Evolutionary conservation across 106 monocot species (phyloP).

Genomic region (Dendrobium huoshanense): DNA sequence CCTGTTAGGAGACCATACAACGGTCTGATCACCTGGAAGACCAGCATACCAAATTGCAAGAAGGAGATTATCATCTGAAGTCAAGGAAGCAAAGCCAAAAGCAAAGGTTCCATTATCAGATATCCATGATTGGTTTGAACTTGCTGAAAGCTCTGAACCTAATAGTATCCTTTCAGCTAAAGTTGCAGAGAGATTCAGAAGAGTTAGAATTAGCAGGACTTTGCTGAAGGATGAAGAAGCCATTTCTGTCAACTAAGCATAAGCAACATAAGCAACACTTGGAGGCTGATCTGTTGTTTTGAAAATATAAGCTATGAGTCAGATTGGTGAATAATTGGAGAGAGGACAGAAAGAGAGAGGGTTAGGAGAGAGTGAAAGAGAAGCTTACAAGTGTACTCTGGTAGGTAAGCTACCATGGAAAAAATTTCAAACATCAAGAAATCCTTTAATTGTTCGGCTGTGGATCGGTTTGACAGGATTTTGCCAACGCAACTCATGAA

Average conservation of each 20-base stretch:
- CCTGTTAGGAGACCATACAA: conserved; percentile 37
- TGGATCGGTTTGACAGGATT: background rate
- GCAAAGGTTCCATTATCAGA: conserved; percentile 30
- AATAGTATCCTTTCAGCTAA: conserved; percentile 11
- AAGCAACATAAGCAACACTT: background rate
- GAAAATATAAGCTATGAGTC: background rate
- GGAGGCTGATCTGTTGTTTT: background rate
- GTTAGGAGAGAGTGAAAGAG: background rate
- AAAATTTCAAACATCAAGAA: background rate
- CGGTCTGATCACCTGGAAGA: conserved; percentile 15
- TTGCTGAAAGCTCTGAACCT: conserved; percentile 17
- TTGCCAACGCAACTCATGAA: background rate
- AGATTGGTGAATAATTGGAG: background rate
- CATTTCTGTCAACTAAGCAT: background rate
- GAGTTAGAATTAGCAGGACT: background rate
- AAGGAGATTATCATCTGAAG: conserved; percentile 4
- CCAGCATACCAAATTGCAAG: conserved; percentile 30
- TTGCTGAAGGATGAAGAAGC: background rate
- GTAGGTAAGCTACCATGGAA: conserved; percentile 4
- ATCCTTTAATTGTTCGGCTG: background rate
- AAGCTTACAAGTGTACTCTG: background rate
- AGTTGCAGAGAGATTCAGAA: background rate
- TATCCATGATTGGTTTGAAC: conserved; percentile 14
- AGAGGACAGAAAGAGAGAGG: background rate
- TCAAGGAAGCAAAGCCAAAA: conserved; percentile 19